Base-by-base conservation (phyloP, 208 protist genomes). In the Tritrichomonas foetus region DNA sequence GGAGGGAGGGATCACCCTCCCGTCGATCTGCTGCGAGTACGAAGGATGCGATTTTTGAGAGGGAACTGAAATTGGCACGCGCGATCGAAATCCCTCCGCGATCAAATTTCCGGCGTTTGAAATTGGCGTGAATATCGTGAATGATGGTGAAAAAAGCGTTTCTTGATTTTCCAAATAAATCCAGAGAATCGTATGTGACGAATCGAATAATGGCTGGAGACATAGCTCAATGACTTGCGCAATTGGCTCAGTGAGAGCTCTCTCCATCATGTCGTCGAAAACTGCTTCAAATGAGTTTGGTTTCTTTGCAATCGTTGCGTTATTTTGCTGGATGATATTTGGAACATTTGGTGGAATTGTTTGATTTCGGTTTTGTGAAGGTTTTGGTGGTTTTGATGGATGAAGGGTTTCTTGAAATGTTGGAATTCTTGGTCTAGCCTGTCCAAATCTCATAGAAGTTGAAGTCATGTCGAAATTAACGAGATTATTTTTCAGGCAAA, bases 201-300 rank as follows among this genome's bases (percentile, higher is more conserved):
- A 47, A 30, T 82, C 74, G 25, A 82, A 82, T 27, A 82, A 14
- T 53, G 33, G 74, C 33, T 82, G 74, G 8, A 82, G 41, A 30
- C 33, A 25, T 22, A 47, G 33, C 50, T 82, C 74, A 9, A 82
- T 30, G 1, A 82, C 74, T 30, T 30, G 3, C 47, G 33, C n/a
- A 30, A 39, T 30, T 27, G 74, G 74, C 22, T 82, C 41, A 50
- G 33, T 20, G 3, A 50, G 74, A 47, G 41, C 41, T 9, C 33
- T 20, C 27, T 82, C 74, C 74, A 82, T 82, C 0, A 82, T 47
- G 44, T 82, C 74, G 25, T 82, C 74, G 74, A 82, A 82, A 50
- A 82, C 33, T 41, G 27, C 41, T 50, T 82, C 74, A 50, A 82
- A 47, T n/a, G 74, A 30, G 33, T 82, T 82, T 25, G 53, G 53